Conservation (phyloP, 352 stramenopile species). For the Ophiocytium majus region DNA sequence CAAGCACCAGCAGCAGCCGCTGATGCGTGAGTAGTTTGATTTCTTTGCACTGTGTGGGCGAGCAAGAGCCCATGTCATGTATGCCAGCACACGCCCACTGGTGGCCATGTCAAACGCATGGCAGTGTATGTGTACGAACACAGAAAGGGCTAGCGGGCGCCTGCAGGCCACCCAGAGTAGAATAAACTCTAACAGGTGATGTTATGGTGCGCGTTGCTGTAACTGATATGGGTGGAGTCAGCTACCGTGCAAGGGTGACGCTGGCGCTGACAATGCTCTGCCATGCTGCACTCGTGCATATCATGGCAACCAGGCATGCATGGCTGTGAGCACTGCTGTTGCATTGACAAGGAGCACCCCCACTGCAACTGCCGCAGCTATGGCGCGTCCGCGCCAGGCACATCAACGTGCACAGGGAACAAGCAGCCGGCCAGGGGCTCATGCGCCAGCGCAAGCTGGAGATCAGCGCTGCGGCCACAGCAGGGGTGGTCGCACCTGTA, state of each 20-base stretch:
- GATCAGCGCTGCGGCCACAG: too few relatives aligned
- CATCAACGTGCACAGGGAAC: neutral
- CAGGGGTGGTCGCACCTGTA: constrained; percentile 65
- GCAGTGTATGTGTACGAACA: neutral
- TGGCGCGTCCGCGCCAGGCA: neutral
- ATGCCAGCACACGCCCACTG: neutral
- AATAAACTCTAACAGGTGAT: too few relatives aligned
- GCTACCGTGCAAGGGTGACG: too few relatives aligned
- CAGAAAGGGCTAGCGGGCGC: too few relatives aligned
- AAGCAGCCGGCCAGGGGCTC: constrained; percentile 55
- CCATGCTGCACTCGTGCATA: too few relatives aligned
- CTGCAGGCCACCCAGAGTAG: too few relatives aligned
- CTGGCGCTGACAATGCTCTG: too few relatives aligned
- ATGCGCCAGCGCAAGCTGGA: constrained; percentile 63
- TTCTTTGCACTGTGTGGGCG: neutral
- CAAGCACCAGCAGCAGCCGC: constrained; percentile 22
- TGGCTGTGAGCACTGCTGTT: too few relatives aligned
- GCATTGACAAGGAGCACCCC: too few relatives aligned
- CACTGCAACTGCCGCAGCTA: neutral
- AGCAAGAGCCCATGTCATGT: neutral
- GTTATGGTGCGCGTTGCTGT: too few relatives aligned
- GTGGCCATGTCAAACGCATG: neutral
- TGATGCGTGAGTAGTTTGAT: neutral
- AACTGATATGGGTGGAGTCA: too few relatives aligned
- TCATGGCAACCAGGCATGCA: too few relatives aligned